These are phyloP conservation scores for Candida boleticola DNA, from an alignment of 805 yeast species.

Conservation along the genomic window DNA sequence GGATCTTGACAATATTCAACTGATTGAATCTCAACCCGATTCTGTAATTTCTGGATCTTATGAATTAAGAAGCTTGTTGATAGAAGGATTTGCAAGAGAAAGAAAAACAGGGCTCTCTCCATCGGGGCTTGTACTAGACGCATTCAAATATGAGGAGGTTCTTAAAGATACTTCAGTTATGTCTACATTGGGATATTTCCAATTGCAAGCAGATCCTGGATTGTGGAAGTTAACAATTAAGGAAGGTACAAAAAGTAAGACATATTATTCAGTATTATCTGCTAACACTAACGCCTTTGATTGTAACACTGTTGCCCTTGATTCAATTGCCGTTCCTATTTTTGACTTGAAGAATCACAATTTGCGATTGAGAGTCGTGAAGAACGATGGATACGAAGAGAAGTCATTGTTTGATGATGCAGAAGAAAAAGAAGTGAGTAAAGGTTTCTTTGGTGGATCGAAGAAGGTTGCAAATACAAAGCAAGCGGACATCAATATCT, in stretches of 20 bases:
- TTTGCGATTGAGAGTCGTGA: conserved; percentile 44
- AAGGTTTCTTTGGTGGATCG: background rate
- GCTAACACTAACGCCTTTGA: conserved; percentile 42
- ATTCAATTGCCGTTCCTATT: conserved; percentile 28
- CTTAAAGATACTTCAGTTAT: conserved; percentile 65
- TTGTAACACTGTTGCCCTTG: conserved; percentile 25
- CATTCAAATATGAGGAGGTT: conserved; percentile 12
- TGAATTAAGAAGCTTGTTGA: conserved; percentile 50
- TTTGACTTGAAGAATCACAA: conserved; percentile 45
- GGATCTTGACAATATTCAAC: conserved; percentile 63
- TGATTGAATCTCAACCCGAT: conserved; percentile 33
- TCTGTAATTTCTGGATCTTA: conserved; percentile 49
- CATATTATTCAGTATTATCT: conserved; percentile 26
- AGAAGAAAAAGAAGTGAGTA: conserved; percentile 6
- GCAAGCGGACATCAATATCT: conserved; percentile 71
- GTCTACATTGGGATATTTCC: conserved; percentile 83
- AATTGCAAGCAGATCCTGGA: conserved; percentile 74
- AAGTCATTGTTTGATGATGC: conserved; percentile 10
- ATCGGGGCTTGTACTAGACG: conserved; percentile 50
- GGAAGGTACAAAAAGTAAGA: conserved; percentile 23
- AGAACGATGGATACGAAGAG: conserved; percentile 23
- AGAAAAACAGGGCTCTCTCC: conserved; percentile 38
- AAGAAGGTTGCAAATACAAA: conserved; percentile 9
- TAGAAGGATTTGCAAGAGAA: conserved; percentile 71
- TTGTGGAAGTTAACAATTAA: conserved; percentile 54